A percentile compares a stretch with the other conserved stretches of the same genome.
phyloP scores from a whole-genome alignment of 1,284 basidiomycete genomes.

The Laetiporus sulphureus region DNA sequence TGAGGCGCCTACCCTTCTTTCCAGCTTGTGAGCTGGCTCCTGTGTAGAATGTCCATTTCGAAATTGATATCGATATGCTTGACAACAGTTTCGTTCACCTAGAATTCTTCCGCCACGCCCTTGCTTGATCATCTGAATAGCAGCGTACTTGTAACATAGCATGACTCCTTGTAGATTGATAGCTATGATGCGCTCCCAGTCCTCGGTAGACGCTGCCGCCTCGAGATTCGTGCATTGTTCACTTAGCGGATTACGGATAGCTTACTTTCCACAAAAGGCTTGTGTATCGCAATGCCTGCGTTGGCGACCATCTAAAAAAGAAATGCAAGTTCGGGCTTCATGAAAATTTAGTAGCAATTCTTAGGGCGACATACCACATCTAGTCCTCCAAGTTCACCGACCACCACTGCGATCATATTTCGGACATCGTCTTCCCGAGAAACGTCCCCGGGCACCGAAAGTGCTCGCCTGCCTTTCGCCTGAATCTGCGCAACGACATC shows the following conservation, averaged over 20 bases:
- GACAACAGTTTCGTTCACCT: constrained; percentile 13
- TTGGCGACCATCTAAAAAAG: constrained; percentile 26
- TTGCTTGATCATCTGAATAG: constrained; percentile 28
- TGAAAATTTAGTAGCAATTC: no score
- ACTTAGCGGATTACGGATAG: neutral
- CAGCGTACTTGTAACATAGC: constrained; percentile 29
- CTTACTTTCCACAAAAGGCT: constrained; percentile 19
- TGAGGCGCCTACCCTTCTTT: constrained; percentile 4
- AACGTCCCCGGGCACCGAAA: constrained; percentile 10
- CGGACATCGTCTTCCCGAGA: constrained; percentile 9
- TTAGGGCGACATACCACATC: constrained; percentile 7
- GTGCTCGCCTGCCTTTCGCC: constrained; percentile 9
- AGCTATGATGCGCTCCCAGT: constrained; percentile 20
- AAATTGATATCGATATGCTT: neutral
- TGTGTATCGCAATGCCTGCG: constrained; percentile 22
- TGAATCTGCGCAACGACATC: constrained; percentile 11
- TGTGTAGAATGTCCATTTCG: neutral
- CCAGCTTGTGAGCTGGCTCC: constrained; percentile 8
- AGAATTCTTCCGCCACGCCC: constrained; percentile 30
- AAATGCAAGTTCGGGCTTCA: neutral
- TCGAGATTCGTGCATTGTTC: neutral
- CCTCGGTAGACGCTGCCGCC: constrained; percentile 16
- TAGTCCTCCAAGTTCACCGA: constrained; percentile 6
- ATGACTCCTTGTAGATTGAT: constrained; percentile 30
- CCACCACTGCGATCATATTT: constrained; percentile 6